Base-by-base conservation (phyloP, 139 green algal species). In the Eudorina sp. region DNA sequence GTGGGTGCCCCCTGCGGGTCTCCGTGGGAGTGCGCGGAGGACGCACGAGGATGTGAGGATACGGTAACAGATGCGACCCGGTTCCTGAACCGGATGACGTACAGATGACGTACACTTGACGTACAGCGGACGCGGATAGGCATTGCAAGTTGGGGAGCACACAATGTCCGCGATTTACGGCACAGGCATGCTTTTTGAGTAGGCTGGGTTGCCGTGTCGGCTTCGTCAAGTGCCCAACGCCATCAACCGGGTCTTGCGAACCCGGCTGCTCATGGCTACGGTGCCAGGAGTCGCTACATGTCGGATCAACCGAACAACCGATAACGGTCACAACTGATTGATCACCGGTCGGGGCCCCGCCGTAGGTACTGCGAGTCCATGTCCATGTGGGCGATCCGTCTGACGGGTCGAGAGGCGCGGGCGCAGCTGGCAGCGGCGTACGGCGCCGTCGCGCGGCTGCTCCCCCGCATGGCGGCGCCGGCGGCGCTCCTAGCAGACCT, bases 281-380 rank as follows among this genome's bases (percentile, higher is more conserved):
- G n/a, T n/a, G n/a, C n/a, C n/a, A n/a, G n/a, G n/a, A n/a, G n/a
- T n/a, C n/a, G n/a, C n/a, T n/a, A n/a, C n/a, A n/a, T n/a, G n/a
- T n/a, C n/a, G n/a, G n/a, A n/a, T n/a, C n/a, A n/a, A n/a, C n/a
- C n/a, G n/a, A n/a, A n/a, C n/a, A n/a, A n/a, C n/a, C n/a, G n/a
- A n/a, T n/a, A n/a, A n/a, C n/a, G n/a, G n/a, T n/a, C n/a, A n/a
- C n/a, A n/a, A n/a, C n/a, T n/a, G n/a, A n/a, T n/a, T n/a, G n/a
- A n/a, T n/a, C n/a, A n/a, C n/a, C n/a, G n/a, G n/a, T n/a, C n/a
- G n/a, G n/a, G n/a, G n/a, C n/a, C n/a, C n/a, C n/a, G n/a, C n/a
- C n/a, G n/a, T n/a, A 90, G 82, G 38, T 91, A 96, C 51, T 95
- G 91, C 64, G 93, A 93, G 29, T 48, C 68, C 34, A 86, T 97